A percentile compares a stretch with the other conserved stretches of the same genome.
Evolutionary conservation across 1,284 basidiomycete species (phyloP).

Genomic region (Exobasidium cylindrosporum): DNA sequence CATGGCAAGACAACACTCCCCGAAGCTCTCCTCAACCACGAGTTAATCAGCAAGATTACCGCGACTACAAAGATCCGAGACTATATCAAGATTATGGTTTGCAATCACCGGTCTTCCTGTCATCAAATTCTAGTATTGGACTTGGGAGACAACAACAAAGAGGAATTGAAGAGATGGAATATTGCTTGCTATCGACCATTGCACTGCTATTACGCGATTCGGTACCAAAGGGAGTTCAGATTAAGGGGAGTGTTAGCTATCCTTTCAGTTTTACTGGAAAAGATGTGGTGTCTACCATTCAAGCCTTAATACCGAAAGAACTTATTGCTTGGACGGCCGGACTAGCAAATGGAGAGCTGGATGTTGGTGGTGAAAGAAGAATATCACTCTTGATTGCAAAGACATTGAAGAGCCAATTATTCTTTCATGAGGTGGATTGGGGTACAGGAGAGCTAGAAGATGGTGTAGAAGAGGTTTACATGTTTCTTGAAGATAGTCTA

Average conservation of each 20-base stretch:
- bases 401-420: slow-evolving; percentile 83
- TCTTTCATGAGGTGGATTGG: slow-evolving; percentile 98
- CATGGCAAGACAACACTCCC: too few species aligned
- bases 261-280: slow-evolving; percentile 52
- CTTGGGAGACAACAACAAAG: background rate
- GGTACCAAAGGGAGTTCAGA: slow-evolving; percentile 78
- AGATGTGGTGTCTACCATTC: slow-evolving; percentile 44
- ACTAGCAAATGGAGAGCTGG: slow-evolving; percentile 10
- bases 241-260: slow-evolving; percentile 57
- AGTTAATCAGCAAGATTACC: background rate
- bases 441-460: slow-evolving; percentile 78
- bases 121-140: background rate
- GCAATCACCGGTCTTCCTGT: background rate
- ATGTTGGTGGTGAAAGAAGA: slow-evolving; percentile 62
- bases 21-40: background rate
- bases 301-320: slow-evolving; percentile 27
- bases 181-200: slow-evolving; percentile 78
- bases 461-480: slow-evolving; percentile 90
- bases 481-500: slow-evolving; percentile 77
- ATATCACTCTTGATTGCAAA: slow-evolving; percentile 81
- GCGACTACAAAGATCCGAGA: background rate
- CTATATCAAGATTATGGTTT: background rate
- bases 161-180: slow-evolving; percentile 59
- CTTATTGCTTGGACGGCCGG: slow-evolving; percentile 19
- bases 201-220: slow-evolving; percentile 82